These are phyloP conservation scores for Spathaspora girioi DNA, from an alignment of 805 yeast species.

Conservation along the genomic window DNA sequence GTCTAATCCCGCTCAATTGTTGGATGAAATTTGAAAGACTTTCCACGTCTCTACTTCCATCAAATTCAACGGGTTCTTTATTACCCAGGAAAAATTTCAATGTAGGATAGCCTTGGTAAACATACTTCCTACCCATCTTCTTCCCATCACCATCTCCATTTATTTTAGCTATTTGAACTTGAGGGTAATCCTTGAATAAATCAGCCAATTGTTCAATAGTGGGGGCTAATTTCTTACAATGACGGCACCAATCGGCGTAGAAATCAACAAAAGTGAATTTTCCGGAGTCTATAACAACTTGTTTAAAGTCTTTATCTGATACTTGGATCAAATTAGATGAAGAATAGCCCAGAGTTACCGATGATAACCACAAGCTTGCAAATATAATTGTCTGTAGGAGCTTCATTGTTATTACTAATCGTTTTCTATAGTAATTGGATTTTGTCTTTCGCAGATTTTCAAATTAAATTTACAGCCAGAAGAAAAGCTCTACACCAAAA, in stretches of 20 bases:
- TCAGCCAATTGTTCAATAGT: conserved; percentile 36
- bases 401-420: background rate
- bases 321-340: conserved; percentile 33
- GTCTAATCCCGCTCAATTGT: conserved; percentile 26
- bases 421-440: background rate
- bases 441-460: background rate
- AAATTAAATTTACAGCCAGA: background rate
- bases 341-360: conserved; percentile 5
- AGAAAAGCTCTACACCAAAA: background rate
- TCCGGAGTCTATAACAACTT: conserved; percentile 53
- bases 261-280: conserved; percentile 44
- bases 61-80: conserved; percentile 48
- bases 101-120: conserved; percentile 65
- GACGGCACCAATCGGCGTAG: conserved; percentile 72
- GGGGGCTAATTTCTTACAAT: conserved; percentile 59
- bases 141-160: conserved; percentile 57
- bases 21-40: conserved; percentile 52
- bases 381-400: background rate
- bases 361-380: background rate
- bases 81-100: conserved; percentile 52
- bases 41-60: conserved; percentile 51
- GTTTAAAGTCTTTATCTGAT: conserved; percentile 50
- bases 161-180: conserved; percentile 49
- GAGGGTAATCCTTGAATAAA: conserved; percentile 22
- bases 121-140: conserved; percentile 46